Percentiles rank a stretch among this genome's conserved stretches.
Evolutionary conservation across 192 early-diverging fungal species (phyloP).

Genomic region (Dimargaris cristalligena): DNA sequence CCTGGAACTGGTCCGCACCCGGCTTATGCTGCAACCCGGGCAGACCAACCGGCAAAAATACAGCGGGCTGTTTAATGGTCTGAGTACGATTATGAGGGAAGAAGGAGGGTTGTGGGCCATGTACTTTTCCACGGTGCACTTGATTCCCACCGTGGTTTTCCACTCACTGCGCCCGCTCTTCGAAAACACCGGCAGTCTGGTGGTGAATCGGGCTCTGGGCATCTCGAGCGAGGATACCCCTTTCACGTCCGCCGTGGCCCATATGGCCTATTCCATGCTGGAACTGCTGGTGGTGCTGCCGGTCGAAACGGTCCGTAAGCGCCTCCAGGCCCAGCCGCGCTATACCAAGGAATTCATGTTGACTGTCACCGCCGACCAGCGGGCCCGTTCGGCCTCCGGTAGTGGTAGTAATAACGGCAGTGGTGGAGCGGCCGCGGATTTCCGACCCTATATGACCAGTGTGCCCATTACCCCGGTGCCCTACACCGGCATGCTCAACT

Average conservation of each 20-base stretch:
- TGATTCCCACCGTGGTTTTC: constrained; percentile 64
- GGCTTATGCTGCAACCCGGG: constrained; percentile 68
- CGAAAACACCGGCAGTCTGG: constrained; percentile 40
- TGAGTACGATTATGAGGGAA: constrained; percentile 56
- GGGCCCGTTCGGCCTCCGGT: neutral
- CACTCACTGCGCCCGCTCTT: constrained; percentile 60
- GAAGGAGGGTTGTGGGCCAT: constrained; percentile 52
- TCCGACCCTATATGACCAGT: constrained; percentile 38
- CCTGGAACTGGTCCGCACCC: constrained; percentile 76
- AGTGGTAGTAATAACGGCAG: neutral
- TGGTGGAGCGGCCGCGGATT: neutral
- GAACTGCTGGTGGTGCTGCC: constrained; percentile 64
- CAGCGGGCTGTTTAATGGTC: constrained; percentile 55
- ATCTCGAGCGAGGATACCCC: constrained; percentile 45
- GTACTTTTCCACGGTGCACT: constrained; percentile 47
- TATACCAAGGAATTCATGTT: constrained; percentile 21
- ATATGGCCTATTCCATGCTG: constrained; percentile 48
- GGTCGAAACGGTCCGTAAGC: constrained; percentile 68
- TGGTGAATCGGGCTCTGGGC: constrained; percentile 44
- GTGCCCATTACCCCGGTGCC: constrained; percentile 49
- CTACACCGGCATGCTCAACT: constrained; percentile 55
- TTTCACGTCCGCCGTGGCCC: constrained; percentile 35
- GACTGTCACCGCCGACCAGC: neutral
- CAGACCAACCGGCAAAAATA: constrained; percentile 67
- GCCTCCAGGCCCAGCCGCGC: constrained; percentile 68